Percentiles rank a stretch among this genome's conserved stretches.
Evolutionary conservation across 768 basidiomycete species (phyloP).

Genomic region (Rhizopogon sp.): DNA sequence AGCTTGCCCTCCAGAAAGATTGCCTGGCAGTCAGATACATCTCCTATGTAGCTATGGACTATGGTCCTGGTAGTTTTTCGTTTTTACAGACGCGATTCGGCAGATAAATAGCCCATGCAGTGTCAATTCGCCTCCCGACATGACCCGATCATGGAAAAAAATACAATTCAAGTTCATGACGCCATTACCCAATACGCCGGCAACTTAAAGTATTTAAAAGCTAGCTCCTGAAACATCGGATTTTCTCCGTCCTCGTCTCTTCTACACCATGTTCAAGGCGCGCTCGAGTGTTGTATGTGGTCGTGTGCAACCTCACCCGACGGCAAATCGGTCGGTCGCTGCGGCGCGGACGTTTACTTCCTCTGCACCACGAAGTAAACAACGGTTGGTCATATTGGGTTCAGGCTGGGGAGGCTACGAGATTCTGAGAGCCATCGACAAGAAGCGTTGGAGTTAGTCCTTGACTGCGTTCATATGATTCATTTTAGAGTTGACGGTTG

Average conservation of each 20-base stretch:
- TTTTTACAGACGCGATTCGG: neutral
- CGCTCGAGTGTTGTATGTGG: slow-evolving; percentile 5
- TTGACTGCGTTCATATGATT: neutral
- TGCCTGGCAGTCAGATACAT: neutral
- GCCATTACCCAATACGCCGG: neutral
- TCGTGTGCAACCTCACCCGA: neutral
- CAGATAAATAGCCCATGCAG: no score
- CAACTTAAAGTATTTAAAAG: neutral
- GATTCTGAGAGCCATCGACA: slow-evolving; percentile 60
- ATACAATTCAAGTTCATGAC: neutral
- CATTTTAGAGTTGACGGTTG: slow-evolving; percentile 2
- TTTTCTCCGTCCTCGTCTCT: neutral
- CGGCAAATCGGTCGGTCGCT: neutral
- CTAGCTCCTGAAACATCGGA: neutral
- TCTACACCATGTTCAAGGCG: slow-evolving; percentile 11
- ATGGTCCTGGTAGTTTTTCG: neutral
- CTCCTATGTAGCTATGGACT: neutral
- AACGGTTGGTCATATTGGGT: slow-evolving; percentile 60
- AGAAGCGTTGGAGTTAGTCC: slow-evolving; percentile 61
- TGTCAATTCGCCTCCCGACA: neutral
- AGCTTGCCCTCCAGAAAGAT: neutral
- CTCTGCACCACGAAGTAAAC: slow-evolving; percentile 28
- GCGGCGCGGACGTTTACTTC: slow-evolving; percentile 33
- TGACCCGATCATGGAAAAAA: neutral
- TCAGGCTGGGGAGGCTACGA: slow-evolving; percentile 81